A percentile compares a stretch with the other conserved stretches of the same genome.
These are phyloP conservation scores for Elsinoe ampelina DNA, from an alignment of 2,329 filamentous ascomycete genomes.

Conservation along the genomic window DNA sequence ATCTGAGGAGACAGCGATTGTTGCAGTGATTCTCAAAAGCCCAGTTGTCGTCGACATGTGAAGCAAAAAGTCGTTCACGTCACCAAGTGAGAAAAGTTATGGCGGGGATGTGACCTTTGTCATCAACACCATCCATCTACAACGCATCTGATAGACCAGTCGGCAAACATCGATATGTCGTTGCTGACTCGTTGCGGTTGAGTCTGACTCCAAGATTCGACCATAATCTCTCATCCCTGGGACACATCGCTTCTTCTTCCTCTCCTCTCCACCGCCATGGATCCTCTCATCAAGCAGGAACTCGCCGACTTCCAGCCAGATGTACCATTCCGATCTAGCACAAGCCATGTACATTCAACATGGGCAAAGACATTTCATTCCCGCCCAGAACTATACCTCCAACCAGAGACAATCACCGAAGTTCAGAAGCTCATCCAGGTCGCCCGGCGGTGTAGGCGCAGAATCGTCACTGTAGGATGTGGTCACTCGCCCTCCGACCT, in stretches of 20 bases:
- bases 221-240: neutral
- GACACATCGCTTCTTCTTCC: neutral
- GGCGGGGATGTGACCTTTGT: neutral
- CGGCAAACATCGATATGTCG: neutral
- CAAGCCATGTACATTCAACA: constrained; percentile 71
- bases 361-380: constrained; percentile 93
- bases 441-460: constrained; percentile 69
- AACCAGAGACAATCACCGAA: constrained; percentile 68
- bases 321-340: constrained; percentile 67
- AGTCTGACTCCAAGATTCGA: neutral
- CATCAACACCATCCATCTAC: neutral
- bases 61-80: constrained; percentile 1
- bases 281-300: constrained; percentile 9
- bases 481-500: constrained; percentile 87
- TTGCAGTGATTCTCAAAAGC: no score
- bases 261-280: neutral
- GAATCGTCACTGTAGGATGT: constrained; percentile 78
- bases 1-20: neutral
- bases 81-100: neutral
- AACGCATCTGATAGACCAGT: neutral
- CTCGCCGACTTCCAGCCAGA: constrained; percentile 45
- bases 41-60: no score
- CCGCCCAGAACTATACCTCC: constrained; percentile 81
- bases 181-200: constrained; percentile 3
- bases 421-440: constrained; percentile 75